phyloP scores from a whole-genome alignment of 2,329 filamentous ascomycete species.

The Exophiala sp. region DNA sequence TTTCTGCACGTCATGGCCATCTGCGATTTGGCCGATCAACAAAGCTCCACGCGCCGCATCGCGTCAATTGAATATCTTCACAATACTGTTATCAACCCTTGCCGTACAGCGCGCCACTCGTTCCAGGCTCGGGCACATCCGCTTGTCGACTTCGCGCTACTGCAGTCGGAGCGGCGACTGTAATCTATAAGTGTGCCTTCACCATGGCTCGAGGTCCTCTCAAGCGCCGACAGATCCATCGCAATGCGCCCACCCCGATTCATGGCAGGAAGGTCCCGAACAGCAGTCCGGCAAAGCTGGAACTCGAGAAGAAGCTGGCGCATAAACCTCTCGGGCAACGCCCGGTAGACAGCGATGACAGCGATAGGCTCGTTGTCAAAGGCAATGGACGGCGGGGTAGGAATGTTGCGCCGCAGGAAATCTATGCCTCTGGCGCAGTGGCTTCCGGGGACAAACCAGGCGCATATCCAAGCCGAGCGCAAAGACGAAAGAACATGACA shows the following conservation, averaged over 20 bases:
- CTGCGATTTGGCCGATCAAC: neutral
- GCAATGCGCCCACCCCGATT: slow-evolving; percentile 12
- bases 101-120: neutral
- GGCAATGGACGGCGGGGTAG: slow-evolving; percentile 20
- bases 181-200: neutral
- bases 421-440: slow-evolving; percentile 28
- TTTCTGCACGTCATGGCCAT: too few species aligned
- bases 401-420: slow-evolving; percentile 20
- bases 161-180: neutral
- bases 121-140: neutral
- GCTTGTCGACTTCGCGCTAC: neutral
- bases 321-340: slow-evolving; percentile 22
- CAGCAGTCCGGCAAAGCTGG: slow-evolving; percentile 16
- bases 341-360: slow-evolving; percentile 28
- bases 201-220: slow-evolving; percentile 26
- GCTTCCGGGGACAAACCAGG: slow-evolving; percentile 25
- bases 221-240: slow-evolving; percentile 19
- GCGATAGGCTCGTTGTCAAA: slow-evolving; percentile 28
- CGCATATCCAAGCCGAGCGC: slow-evolving; percentile 23
- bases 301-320: slow-evolving; percentile 23
- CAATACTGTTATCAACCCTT: neutral
- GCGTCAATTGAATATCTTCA: neutral
- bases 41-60: neutral
- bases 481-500: slow-evolving; percentile 23
- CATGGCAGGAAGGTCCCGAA: slow-evolving; percentile 6